Conservation (phyloP, 805 yeast species). For the Candida khao-thaluensis region DNA sequence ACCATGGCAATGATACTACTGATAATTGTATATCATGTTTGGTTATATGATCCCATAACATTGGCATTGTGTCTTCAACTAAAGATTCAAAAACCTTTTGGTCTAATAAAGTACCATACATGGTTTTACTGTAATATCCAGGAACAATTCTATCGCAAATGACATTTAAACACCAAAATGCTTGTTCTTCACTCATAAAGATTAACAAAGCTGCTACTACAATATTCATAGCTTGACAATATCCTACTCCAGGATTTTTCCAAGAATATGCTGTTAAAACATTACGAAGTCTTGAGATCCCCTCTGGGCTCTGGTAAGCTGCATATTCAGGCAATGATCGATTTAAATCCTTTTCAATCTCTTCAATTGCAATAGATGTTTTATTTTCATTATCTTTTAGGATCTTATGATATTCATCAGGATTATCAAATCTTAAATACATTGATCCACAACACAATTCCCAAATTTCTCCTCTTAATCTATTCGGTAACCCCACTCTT, state of each 20-base stretch:
- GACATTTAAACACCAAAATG: conserved; percentile 84
- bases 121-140: conserved; percentile 93
- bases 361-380: conserved; percentile 84
- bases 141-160: conserved; percentile 86
- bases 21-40: conserved; percentile 85
- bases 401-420: conserved; percentile 56
- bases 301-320: conserved; percentile 85
- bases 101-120: conserved; percentile 95
- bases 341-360: conserved; percentile 92
- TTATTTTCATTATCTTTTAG: conserved; percentile 62
- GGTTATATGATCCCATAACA: conserved; percentile 78
- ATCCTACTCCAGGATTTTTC: conserved; percentile 96
- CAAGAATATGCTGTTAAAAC: conserved; percentile 94
- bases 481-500: conserved; percentile 91
- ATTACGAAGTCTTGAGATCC: conserved; percentile 78
- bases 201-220: conserved; percentile 76
- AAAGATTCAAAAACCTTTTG: conserved; percentile 91
- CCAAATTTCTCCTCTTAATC: conserved; percentile 95
- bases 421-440: conserved; percentile 63
- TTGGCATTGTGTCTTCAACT: conserved; percentile 86
- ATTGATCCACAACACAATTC: conserved; percentile 87
- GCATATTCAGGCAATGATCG: conserved; percentile 94
- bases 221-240: conserved; percentile 98
- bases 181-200: conserved; percentile 94
- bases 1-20: conserved; percentile 95